phyloP scores from a whole-genome alignment of 2,329 filamentous ascomycete species.

The Talaromyces sp. region DNA sequence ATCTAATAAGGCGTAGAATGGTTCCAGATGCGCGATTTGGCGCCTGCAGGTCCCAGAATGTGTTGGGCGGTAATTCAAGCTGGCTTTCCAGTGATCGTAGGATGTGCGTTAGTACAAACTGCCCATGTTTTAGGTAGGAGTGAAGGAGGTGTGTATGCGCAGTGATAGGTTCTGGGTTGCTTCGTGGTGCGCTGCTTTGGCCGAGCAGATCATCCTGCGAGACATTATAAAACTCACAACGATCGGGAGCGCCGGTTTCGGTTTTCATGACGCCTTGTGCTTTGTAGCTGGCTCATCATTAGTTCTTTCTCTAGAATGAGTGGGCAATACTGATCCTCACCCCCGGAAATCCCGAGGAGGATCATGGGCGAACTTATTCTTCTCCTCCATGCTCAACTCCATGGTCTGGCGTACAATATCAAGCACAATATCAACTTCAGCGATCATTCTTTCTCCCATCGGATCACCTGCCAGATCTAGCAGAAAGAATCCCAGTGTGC shows the following conservation, averaged over 20 bases:
- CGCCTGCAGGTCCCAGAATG: slow-evolving; percentile 14
- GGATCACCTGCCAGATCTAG: slow-evolving; percentile 38
- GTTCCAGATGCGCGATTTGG: slow-evolving; percentile 4
- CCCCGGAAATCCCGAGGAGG: slow-evolving; percentile 12
- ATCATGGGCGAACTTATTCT: slow-evolving; percentile 37
- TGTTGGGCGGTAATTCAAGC: slow-evolving; percentile 27
- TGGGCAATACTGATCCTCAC: not conserved
- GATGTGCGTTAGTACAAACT: slow-evolving; percentile 26
- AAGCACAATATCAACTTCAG: slow-evolving; percentile 2
- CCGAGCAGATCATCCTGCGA: slow-evolving; percentile 32
- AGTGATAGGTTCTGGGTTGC: slow-evolving; percentile 18
- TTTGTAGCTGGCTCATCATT: slow-evolving; percentile 19
- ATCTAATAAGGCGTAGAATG: slow-evolving; percentile 12
- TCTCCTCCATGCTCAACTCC: slow-evolving; percentile 37
- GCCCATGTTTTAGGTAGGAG: slow-evolving; percentile 20
- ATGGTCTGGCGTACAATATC: slow-evolving; percentile 1
- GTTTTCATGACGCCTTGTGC: slow-evolving; percentile 19
- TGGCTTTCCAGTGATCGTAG: slow-evolving; percentile 26
- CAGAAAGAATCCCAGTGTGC: slow-evolving; percentile 52
- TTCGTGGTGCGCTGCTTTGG: slow-evolving; percentile 19
- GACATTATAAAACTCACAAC: slow-evolving; percentile 31
- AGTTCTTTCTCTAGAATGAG: not conserved
- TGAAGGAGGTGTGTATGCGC: slow-evolving; percentile 22
- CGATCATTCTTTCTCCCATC: slow-evolving; percentile 27
- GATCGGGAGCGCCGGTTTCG: slow-evolving; percentile 27